phyloP scores from a whole-genome alignment of 495 filamentous ascomycete genomes.

The Talaromyces thailandensis region DNA sequence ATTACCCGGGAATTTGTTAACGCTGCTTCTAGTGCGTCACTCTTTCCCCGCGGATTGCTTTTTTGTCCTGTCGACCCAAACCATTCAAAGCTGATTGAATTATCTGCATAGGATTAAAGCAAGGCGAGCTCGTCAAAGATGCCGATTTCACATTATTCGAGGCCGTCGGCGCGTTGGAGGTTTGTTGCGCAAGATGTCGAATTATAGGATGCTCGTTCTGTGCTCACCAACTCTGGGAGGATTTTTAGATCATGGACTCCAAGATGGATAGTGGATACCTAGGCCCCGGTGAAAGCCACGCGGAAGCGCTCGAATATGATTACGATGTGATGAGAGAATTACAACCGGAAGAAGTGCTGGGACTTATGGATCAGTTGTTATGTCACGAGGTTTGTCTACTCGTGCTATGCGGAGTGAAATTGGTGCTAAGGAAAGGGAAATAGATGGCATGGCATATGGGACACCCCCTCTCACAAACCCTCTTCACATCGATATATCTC shows the following conservation, averaged over 20 bases:
- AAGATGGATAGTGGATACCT: conserved; percentile 96
- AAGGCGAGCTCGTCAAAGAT: conserved; percentile 89
- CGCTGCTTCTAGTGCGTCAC: conserved; percentile 57
- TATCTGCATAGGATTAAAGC: conserved; percentile 35
- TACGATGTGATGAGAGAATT: conserved; percentile 70
- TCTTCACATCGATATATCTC: conserved; percentile 92
- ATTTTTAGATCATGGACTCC: conserved; percentile 81
- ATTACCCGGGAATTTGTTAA: conserved; percentile 68
- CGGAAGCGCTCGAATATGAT: conserved; percentile 58
- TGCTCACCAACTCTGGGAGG: neutral
- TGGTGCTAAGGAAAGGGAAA: conserved; percentile 1
- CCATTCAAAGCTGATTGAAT: neutral
- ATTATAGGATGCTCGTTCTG: neutral
- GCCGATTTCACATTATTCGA: conserved; percentile 88
- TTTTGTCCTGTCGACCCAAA: neutral
- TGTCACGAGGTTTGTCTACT: conserved; percentile 62
- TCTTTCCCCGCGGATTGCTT: neutral
- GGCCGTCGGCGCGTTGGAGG: conserved; percentile 90
- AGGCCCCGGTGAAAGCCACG: conserved; percentile 56
- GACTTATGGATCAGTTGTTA: conserved; percentile 89
- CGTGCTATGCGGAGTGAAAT: neutral
- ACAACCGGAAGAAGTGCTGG: conserved; percentile 70
- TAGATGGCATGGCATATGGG: conserved; percentile 97
- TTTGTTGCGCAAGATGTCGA: conserved; percentile 26
- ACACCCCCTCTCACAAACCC: conserved; percentile 84